phyloP scores from a whole-genome alignment of 306 rosid species.

The Abrus pulchellus region DNA sequence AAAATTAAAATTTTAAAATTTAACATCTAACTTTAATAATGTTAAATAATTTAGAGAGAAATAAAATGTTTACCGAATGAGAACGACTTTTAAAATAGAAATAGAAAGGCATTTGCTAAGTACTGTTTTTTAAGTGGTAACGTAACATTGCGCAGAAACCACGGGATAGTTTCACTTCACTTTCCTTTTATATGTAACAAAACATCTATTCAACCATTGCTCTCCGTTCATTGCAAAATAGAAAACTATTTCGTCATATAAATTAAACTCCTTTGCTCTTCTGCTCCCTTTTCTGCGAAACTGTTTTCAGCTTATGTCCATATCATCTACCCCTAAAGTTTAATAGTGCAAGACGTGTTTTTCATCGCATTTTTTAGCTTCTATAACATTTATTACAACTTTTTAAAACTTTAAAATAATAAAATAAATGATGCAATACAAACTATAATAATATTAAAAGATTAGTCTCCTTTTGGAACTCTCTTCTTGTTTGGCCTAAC shows the following conservation, averaged over 20 bases:
- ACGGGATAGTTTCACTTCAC: slow-evolving; percentile 33
- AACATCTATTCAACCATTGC: not conserved
- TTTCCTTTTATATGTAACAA: not conserved
- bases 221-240: too few relatives aligned
- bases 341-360: not conserved
- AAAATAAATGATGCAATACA: too few relatives aligned
- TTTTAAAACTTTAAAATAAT: too few relatives aligned
- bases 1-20: too few relatives aligned
- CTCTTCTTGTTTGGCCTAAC: too few relatives aligned
- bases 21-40: too few relatives aligned
- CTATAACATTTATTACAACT: too few relatives aligned
- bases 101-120: not conserved
- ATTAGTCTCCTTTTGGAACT: too few relatives aligned
- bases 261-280: too few relatives aligned
- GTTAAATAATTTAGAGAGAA: too few relatives aligned
- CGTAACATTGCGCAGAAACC: slow-evolving; percentile 35
- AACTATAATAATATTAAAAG: too few relatives aligned
- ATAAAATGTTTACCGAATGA: not conserved
- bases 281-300: slow-evolving; percentile 15
- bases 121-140: not conserved
- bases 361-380: not conserved
- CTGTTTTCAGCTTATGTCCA: not conserved
- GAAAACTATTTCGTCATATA: too few relatives aligned
- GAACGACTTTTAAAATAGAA: not conserved
- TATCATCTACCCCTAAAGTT: not conserved